These are phyloP conservation scores for Coniochaeta sp. DNA, from an alignment of 2,329 filamentous ascomycete genomes.

Conservation along the genomic window DNA sequence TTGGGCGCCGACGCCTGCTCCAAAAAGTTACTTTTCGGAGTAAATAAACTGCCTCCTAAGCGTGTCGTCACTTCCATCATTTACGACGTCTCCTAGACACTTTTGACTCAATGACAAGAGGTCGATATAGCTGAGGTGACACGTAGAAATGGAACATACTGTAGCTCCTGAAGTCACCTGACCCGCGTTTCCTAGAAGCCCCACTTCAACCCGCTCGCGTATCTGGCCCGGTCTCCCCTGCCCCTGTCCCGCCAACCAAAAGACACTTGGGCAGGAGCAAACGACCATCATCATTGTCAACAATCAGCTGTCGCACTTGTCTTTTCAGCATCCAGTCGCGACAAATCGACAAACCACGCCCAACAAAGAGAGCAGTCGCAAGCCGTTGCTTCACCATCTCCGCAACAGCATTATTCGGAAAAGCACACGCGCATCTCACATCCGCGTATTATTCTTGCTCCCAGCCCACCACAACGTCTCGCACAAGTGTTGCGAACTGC, in stretches of 20 bases:
- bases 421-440: neutral
- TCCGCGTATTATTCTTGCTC: no score
- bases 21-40: no score
- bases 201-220: neutral
- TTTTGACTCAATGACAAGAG: no score
- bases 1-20: neutral
- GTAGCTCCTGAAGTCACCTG: neutral
- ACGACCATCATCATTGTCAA: slow-evolving; percentile 3
- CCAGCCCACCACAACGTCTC: neutral
- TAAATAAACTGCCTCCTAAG: no score
- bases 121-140: no score
- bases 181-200: neutral
- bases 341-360: neutral
- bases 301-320: neutral
- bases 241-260: slow-evolving; percentile 13
- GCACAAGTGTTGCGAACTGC: neutral
- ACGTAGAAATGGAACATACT: no score
- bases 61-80: no score
- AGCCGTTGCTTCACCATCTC: neutral
- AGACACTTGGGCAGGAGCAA: slow-evolving; percentile 10
- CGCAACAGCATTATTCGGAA: neutral
- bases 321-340: neutral
- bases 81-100: no score
- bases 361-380: neutral
- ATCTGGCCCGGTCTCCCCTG: slow-evolving; percentile 7